A percentile compares a stretch with the other conserved stretches of the same genome.
phyloP scores from a whole-genome alignment of 2,329 filamentous ascomycete species.

The Colletotrichum cereale region DNA sequence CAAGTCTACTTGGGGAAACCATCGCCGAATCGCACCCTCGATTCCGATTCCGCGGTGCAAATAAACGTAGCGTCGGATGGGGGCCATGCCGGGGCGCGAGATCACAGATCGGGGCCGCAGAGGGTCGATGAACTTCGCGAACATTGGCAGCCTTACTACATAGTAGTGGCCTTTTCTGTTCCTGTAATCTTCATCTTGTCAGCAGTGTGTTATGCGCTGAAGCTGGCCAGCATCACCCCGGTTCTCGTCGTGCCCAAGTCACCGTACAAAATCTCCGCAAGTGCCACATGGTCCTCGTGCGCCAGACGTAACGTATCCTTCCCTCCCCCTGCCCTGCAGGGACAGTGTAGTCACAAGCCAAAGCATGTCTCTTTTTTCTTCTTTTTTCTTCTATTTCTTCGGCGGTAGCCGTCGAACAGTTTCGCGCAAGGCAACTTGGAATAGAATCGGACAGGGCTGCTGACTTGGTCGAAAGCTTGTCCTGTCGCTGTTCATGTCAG shows the following conservation, averaged over 20 bases:
- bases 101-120: slow-evolving; percentile 1
- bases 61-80: slow-evolving; percentile 11
- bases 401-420: neutral
- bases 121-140: neutral
- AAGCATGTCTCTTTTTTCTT: slow-evolving; percentile 14
- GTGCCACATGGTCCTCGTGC: neutral
- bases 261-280: neutral
- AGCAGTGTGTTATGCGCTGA: slow-evolving; percentile 2
- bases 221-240: neutral
- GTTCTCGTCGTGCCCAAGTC: neutral
- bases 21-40: neutral
- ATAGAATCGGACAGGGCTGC: neutral
- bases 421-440: neutral
- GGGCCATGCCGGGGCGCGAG: slow-evolving; percentile 16
- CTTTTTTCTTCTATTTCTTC: too few relatives aligned
- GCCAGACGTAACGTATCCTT: neutral
- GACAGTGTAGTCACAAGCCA: neutral
- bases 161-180: neutral
- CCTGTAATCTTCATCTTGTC: neutral
- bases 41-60: neutral
- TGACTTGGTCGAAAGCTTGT: neutral
- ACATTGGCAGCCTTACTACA: neutral
- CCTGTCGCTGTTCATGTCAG: too few relatives aligned
- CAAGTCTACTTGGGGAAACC: neutral
- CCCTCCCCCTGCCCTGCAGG: slow-evolving; percentile 22